These are phyloP conservation scores for Amanita pallidorosea DNA, from an alignment of 768 basidiomycete species.

Conservation along the genomic window DNA sequence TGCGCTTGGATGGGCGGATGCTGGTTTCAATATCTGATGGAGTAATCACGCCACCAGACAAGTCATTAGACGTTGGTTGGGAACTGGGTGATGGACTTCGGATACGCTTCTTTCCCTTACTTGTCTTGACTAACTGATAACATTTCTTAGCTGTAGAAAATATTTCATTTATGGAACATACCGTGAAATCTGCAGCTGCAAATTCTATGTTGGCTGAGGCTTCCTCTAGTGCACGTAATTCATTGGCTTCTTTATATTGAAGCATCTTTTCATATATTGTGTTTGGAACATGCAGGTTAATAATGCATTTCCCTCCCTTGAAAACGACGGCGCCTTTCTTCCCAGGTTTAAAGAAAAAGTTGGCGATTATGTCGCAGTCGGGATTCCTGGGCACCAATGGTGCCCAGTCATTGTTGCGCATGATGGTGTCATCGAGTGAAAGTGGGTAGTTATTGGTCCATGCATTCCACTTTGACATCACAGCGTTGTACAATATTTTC, in stretches of 20 bases:
- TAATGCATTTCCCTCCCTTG: slow-evolving; percentile 1
- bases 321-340: background rate
- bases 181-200: background rate
- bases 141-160: background rate
- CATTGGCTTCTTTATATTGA: background rate
- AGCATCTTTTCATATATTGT: background rate
- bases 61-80: too few species aligned
- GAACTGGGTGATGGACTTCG: background rate
- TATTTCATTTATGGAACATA: background rate
- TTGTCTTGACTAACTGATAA: background rate
- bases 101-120: background rate
- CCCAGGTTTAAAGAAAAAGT: slow-evolving; percentile 4
- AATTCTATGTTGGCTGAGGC: background rate
- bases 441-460: slow-evolving; percentile 9
- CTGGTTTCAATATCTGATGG: background rate
- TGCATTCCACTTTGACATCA: slow-evolving; percentile 9
- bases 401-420: background rate
- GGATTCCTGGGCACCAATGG: background rate
- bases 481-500: slow-evolving; percentile 6
- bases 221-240: background rate
- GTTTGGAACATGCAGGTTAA: slow-evolving; percentile 8
- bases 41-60: background rate
- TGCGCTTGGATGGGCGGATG: too few species aligned
- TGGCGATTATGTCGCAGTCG: slow-evolving; percentile 10
- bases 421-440: background rate